Conservation (phyloP, 441 rosid species). For the Populus tomentosa region DNA sequence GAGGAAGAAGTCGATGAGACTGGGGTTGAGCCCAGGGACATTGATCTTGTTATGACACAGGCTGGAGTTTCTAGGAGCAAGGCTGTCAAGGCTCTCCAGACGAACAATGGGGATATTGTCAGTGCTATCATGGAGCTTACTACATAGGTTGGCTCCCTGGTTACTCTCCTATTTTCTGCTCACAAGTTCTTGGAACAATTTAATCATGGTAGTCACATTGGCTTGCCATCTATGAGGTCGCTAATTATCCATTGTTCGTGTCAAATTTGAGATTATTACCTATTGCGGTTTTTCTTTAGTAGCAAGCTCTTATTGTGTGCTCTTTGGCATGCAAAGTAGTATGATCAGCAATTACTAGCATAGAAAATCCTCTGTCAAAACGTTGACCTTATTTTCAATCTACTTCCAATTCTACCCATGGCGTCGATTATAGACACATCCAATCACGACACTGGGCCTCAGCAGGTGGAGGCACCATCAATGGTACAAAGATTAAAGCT, state of each 20-base stretch:
- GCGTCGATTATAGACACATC: background rate
- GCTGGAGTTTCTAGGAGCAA: slow-evolving; percentile 79
- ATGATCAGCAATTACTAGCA: background rate
- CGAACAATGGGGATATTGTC: slow-evolving; percentile 74
- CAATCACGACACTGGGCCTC: background rate
- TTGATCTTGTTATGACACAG: slow-evolving; percentile 92
- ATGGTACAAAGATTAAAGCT: too few species aligned
- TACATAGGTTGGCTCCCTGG: slow-evolving; percentile 34
- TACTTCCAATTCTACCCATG: background rate
- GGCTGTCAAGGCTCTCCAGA: slow-evolving; percentile 78
- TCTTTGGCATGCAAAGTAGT: background rate
- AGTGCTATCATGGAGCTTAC: slow-evolving; percentile 92
- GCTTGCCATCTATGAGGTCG: background rate
- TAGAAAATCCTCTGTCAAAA: background rate
- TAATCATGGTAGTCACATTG: background rate
- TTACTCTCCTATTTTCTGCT: background rate
- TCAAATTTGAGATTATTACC: background rate
- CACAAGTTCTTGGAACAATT: background rate
- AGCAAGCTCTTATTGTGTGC: background rate
- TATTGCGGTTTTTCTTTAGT: background rate
- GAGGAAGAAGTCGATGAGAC: slow-evolving; percentile 32
- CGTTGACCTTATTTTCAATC: background rate
- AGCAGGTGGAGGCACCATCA: background rate
- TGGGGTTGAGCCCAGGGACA: slow-evolving; percentile 79
- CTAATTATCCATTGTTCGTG: background rate